A percentile compares a stretch with the other conserved stretches of the same genome.
Conservation (phyloP, 345 rosid species). For the Eucalyptus curtisii region DNA sequence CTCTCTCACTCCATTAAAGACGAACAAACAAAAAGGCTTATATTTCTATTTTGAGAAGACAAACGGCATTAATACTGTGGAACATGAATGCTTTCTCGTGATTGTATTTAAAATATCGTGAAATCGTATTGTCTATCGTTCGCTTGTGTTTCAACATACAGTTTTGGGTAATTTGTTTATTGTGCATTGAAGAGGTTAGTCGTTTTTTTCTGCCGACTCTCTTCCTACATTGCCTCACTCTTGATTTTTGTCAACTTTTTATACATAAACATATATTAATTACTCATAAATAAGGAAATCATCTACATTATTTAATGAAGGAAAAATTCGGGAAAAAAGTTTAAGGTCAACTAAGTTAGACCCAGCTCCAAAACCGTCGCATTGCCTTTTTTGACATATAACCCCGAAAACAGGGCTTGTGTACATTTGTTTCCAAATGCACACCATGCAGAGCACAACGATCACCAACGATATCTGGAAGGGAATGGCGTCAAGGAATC, state of each 20-base stretch:
- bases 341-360: background rate
- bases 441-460: background rate
- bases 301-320: background rate
- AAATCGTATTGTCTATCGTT: rapidly evolving
- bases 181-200: too few relatives aligned
- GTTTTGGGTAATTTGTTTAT: too few relatives aligned
- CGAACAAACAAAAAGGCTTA: too few relatives aligned
- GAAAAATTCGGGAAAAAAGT: background rate
- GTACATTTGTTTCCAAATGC: background rate
- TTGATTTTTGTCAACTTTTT: background rate
- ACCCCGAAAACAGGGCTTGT: background rate
- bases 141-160: rapidly evolving
- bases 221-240: too few relatives aligned
- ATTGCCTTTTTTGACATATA: background rate
- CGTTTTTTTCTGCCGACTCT: too few relatives aligned
- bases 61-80: too few relatives aligned
- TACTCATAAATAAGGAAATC: background rate
- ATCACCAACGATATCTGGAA: background rate
- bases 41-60: too few relatives aligned
- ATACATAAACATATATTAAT: background rate
- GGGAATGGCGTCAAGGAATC: background rate
- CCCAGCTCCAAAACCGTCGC: background rate
- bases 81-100: too few relatives aligned
- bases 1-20: too few relatives aligned
- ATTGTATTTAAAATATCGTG: too few relatives aligned